Conservation (phyloP, 2,329 filamentous ascomycete genomes). For the Aspergillus japonicus region DNA sequence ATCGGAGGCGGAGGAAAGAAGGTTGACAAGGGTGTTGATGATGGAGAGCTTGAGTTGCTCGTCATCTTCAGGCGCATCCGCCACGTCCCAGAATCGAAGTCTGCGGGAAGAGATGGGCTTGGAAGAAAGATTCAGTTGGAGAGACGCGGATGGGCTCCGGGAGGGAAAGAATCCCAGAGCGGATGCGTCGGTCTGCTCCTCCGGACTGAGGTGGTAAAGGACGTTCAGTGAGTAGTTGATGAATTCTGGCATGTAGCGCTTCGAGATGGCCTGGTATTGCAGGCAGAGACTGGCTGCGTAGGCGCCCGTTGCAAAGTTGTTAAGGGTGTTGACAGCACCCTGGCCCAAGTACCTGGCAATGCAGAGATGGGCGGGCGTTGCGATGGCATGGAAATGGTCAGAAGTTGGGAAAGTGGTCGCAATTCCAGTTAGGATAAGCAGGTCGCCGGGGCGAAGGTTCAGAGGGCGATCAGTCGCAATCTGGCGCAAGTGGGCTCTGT, state of each 20-base stretch:
- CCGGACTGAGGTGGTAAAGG: slow-evolving; percentile 65
- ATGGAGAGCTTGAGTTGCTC: slow-evolving; percentile 58
- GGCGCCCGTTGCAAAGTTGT: slow-evolving; percentile 69
- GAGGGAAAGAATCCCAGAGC: slow-evolving; percentile 60
- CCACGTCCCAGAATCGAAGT: slow-evolving; percentile 61
- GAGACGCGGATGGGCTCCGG: slow-evolving; percentile 54
- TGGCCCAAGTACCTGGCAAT: slow-evolving; percentile 81
- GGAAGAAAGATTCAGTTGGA: slow-evolving; percentile 47
- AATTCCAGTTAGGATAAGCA: slow-evolving; percentile 80
- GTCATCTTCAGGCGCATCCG: slow-evolving; percentile 22
- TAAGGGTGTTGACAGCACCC: slow-evolving; percentile 63
- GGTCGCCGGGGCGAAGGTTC: slow-evolving; percentile 64
- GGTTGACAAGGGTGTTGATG: slow-evolving; percentile 60
- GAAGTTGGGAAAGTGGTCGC: slow-evolving; percentile 87
- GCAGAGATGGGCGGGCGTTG: slow-evolving; percentile 84
- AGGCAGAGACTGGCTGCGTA: slow-evolving; percentile 77
- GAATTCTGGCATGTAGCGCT: slow-evolving; percentile 85
- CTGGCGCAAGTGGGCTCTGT: slow-evolving; percentile 67
- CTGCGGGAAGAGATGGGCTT: slow-evolving; percentile 47
- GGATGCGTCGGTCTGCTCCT: slow-evolving; percentile 41
- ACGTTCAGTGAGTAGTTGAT: slow-evolving; percentile 78
- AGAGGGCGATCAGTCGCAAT: slow-evolving; percentile 54
- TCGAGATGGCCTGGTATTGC: slow-evolving; percentile 79
- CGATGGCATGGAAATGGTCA: slow-evolving; percentile 94
- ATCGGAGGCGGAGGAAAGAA: slow-evolving; percentile 68